Base-by-base conservation (phyloP, 2,329 filamentous ascomycete species). In the Pezizomycotina sp. region DNA sequence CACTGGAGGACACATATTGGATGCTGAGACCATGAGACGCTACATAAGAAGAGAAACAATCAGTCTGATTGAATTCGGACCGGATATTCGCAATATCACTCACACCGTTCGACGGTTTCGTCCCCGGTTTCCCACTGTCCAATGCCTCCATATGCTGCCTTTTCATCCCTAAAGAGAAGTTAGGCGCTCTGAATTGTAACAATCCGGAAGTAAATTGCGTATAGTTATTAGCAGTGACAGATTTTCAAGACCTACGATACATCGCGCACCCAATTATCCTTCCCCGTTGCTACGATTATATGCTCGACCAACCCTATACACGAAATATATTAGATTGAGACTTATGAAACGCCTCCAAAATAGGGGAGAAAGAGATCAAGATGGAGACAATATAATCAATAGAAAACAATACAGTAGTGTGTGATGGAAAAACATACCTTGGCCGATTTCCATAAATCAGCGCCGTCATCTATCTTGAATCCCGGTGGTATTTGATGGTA, bases 181-280 rank as follows among this genome's bases (percentile, higher is more conserved):
- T n/a, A n/a, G n/a, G n/a, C n/a, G n/a, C n/a, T n/a, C n/a, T n/a
- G n/a, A n/a, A n/a, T n/a, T n/a, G n/a, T n/a, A n/a, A n/a, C n/a
- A n/a, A n/a, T n/a, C n/a, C n/a, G n/a, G n/a, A n/a, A n/a, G n/a
- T n/a, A n/a, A n/a, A n/a, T n/a, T n/a, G n/a, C n/a, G n/a, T n/a
- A n/a, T n/a, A n/a, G n/a, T n/a, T n/a, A n/a, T n/a, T n/a, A n/a
- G n/a, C n/a, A n/a, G n/a, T n/a, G n/a, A n/a, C n/a, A n/a, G n/a
- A n/a, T n/a, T n/a, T n/a, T n/a, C n/a, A n/a, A n/a, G n/a, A 18
- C 31, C 36, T 19, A 38, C 38, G 70, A 72, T 28, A 92, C 80
- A 60, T 92, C 77, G 42, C 80, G 62, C 53, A 86, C 77, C 89
- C 89, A 98, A 59, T 98, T 89, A 16, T 75, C 69, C 68, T 93